Percentiles rank a stretch among this genome's conserved stretches.
Conservation (phyloP, 2,329 filamentous ascomycete species). For the Colletotrichum nymphaeae region DNA sequence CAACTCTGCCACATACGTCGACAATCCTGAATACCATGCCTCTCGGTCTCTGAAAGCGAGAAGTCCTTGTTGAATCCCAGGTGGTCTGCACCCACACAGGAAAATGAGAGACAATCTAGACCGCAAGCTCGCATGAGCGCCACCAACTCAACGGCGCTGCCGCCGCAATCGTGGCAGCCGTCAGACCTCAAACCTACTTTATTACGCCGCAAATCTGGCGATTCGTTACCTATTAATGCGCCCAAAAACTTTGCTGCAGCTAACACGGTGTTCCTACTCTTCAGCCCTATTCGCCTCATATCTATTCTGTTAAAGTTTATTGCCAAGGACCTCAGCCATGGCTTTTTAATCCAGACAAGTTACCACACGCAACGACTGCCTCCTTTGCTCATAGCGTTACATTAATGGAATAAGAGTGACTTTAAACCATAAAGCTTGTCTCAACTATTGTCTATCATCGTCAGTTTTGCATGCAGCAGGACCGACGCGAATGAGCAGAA, state of each 20-base stretch:
- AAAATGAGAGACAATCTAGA: neutral
- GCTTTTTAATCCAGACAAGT: neutral
- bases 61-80: neutral
- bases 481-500: neutral
- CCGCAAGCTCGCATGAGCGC: neutral
- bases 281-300: neutral
- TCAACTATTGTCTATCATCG: neutral
- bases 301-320: neutral
- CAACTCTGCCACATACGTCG: neutral
- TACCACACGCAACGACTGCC: too few species aligned
- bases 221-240: neutral
- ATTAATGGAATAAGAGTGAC: too few species aligned
- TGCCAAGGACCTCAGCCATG: neutral
- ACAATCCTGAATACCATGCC: neutral
- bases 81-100: neutral
- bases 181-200: neutral
- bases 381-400: too few species aligned
- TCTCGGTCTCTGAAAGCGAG: neutral
- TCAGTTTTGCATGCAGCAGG: neutral
- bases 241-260: neutral
- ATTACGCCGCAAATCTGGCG: neutral
- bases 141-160: neutral
- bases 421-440: neutral
- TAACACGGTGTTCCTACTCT: neutral
- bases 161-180: constrained; percentile 11